Evolutionary conservation across 345 rosid species (phyloP).

Genomic region (Toxicodendron radicans): DNA sequence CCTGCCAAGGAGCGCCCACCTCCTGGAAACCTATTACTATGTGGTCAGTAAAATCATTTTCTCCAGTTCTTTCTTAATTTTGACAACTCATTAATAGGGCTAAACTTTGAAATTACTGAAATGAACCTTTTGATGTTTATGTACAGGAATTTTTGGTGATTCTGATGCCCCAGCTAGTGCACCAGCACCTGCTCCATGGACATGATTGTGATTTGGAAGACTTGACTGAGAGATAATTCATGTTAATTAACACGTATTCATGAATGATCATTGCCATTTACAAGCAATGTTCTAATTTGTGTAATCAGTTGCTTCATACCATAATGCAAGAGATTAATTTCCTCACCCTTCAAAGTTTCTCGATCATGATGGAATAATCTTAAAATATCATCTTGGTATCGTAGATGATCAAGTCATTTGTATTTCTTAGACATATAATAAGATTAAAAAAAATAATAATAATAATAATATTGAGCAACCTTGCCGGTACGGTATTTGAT

Average conservation of each 20-base stretch:
- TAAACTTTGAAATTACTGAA: not conserved
- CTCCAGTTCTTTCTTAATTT: not conserved
- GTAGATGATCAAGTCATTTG: too few species aligned
- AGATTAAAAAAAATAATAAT: too few species aligned
- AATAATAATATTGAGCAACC: too few species aligned
- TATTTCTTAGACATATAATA: too few species aligned
- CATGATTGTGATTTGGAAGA: constrained; percentile 14
- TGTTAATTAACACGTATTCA: not conserved
- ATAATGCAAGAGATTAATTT: too few species aligned
- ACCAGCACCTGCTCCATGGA: constrained; percentile 20
- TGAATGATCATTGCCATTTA: not conserved
- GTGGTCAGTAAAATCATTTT: constrained; percentile 22
- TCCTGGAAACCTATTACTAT: constrained; percentile 28
- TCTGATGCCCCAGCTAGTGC: not conserved
- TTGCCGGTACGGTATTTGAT: too few species aligned
- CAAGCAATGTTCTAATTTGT: not conserved
- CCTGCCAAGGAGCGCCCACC: constrained; percentile 42
- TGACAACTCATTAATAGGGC: too few species aligned
- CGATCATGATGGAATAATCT: too few species aligned
- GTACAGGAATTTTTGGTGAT: constrained; percentile 25
- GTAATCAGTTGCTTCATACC: not conserved
- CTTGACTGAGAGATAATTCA: not conserved
- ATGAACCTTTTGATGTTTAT: not conserved
- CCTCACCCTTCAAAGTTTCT: too few species aligned
- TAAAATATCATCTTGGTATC: too few species aligned